Evolutionary conservation across 2,329 filamentous ascomycete genomes (phyloP).

Genomic region (Neoscytalidium dimidiatum): DNA sequence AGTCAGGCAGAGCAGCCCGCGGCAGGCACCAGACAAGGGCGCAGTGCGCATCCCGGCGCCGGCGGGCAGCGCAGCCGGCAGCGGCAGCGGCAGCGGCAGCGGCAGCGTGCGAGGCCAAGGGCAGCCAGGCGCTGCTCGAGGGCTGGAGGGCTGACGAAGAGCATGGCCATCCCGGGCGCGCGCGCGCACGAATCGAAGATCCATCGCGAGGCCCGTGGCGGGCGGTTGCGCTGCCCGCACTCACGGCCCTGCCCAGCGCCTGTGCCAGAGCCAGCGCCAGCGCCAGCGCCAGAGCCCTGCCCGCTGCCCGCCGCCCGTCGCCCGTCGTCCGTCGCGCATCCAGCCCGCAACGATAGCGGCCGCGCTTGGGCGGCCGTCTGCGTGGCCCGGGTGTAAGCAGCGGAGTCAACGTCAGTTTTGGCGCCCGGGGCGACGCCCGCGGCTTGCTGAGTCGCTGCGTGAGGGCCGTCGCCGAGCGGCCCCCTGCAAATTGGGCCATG

Average conservation of each 20-base stretch:
- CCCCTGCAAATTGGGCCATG: constrained; percentile 12
- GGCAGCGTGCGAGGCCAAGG: too few species aligned
- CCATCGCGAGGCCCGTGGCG: constrained; percentile 1
- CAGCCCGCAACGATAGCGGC: constrained; percentile 16
- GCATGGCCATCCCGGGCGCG: background rate
- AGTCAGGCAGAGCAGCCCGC: background rate
- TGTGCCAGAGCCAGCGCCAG: too few species aligned
- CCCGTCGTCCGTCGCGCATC: constrained; percentile 17
- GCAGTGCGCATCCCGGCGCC: too few species aligned
- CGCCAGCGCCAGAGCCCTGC: too few species aligned
- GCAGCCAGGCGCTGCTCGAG: too few species aligned
- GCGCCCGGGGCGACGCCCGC: constrained; percentile 14
- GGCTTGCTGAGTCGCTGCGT: constrained; percentile 13
- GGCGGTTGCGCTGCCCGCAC: background rate
- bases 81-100: background rate
- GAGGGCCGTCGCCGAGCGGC: constrained; percentile 14
- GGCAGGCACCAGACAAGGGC: too few species aligned
- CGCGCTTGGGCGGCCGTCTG: background rate
- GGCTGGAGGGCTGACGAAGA: constrained; percentile 10
- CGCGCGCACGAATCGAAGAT: constrained; percentile 19
- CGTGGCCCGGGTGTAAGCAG: constrained; percentile 13
- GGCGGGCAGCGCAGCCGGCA: background rate
- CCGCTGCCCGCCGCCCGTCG: too few species aligned
- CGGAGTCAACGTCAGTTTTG: constrained; percentile 18
- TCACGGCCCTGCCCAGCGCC: background rate